Evolutionary conservation across 495 filamentous ascomycete species (phyloP), one percentile per base, ranked within the genome.

Genomic region (Evernia prunastri): DNA sequence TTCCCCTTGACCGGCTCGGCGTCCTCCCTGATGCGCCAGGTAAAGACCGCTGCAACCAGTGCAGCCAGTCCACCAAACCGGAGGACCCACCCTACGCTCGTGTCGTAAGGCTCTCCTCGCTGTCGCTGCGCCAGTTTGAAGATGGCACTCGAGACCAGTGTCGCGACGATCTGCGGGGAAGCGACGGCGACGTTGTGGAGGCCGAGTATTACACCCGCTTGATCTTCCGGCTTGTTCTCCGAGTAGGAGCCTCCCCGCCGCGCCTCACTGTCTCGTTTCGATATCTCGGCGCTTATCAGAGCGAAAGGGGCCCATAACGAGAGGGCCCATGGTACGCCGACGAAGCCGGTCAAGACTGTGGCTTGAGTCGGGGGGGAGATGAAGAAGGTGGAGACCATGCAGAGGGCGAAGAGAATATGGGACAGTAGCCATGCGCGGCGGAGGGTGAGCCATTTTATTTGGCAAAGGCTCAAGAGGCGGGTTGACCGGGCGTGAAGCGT

Each of bases 301-400:
- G 92, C 91, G 78, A 92, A 96, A 0, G 92, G 92, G 0, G 90
- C 92, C 92, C 92, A 96, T 37, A 92, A 80, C 25, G 91, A 90
- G 58, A 96, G 75, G 29, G 92, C 90, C 92, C 92, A 96, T 17
- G 87, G 88, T 61, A 96, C 85, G 23, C 92, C 92, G 64, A 95
- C 81, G 17, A 94, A 71, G 9, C 84, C 89, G 56, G 94, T 87
- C 17, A 93, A 82, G 23, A 86, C 78, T 0, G 88, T 92, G 6
- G 86, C 92, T 11, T 80, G 83, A 61, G 78, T 75, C 35, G 86
- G 80, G 10, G 80, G 83, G 61, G 76, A 82, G 57, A 94, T 87
- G 69, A 95, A 81, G 62, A 95, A 86, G 4, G 92, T 93, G 69
- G 83, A 85, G 68, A 87, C 87, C 87, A 92, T 95, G 69, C 86